phyloP scores from a whole-genome alignment of 208 protist genomes.

The Trypanosomatidae sp. region DNA sequence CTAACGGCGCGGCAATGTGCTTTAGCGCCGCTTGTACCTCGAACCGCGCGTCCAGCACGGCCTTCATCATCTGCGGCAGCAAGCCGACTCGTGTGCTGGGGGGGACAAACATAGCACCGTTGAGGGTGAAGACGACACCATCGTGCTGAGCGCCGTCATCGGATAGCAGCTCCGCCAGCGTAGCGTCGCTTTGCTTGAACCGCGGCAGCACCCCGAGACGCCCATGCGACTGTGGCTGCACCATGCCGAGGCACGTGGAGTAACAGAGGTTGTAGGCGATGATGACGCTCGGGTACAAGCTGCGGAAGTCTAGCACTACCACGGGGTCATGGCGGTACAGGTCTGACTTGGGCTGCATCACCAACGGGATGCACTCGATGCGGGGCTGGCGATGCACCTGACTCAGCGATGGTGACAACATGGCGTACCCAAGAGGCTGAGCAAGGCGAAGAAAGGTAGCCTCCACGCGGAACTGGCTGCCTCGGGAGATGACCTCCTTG shows the following conservation, averaged over 20 bases:
- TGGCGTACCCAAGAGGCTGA: constrained; percentile 57
- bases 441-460: constrained; percentile 76
- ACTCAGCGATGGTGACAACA: constrained; percentile 58
- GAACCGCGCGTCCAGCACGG: constrained; percentile 81
- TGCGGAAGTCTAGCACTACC: constrained; percentile 99
- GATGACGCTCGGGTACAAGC: constrained; percentile 99
- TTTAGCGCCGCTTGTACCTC: constrained; percentile 75
- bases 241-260: constrained; percentile 79
- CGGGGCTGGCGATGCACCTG: constrained; percentile 71
- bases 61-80: constrained; percentile 74
- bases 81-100: constrained; percentile 57
- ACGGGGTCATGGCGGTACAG: constrained; percentile 91
- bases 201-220: constrained; percentile 66
- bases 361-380: constrained; percentile 77
- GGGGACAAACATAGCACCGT: constrained; percentile 75
- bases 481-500: constrained; percentile 72
- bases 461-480: constrained; percentile 89
- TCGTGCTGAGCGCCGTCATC: constrained; percentile 33
- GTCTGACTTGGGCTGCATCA: constrained; percentile 71
- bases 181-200: constrained; percentile 39
- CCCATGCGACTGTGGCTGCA: constrained; percentile 41
- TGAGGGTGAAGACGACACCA: constrained; percentile 66
- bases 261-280: constrained; percentile 99
- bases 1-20: constrained; percentile 53
- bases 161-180: constrained; percentile 80